Base-by-base conservation (phyloP, 352 stramenopile genomes). In the Globisporangium rhizosaccharum region DNA sequence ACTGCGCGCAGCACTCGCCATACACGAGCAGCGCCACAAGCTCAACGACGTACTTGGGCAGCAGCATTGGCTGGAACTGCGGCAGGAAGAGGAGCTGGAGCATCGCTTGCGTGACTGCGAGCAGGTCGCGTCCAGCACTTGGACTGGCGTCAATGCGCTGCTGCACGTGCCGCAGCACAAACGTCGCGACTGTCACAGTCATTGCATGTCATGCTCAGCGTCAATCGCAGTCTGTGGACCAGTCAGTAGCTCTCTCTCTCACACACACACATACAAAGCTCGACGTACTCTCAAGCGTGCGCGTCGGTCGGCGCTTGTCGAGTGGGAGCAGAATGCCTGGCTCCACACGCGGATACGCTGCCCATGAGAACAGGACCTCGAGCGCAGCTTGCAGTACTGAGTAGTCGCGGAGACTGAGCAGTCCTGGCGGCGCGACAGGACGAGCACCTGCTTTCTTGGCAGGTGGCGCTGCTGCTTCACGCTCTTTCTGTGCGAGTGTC, bases 361-460 rank as follows among this genome's bases (percentile, higher is more conserved):
- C 68, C 85, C 85, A 95, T 33, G 74, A 87, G 53, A 90, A 79
- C 26, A 92, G 69, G 12, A 93, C 55, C 59, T 95, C 85, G 17
- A 92, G 60, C 12, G 78, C 80, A 2, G 85, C 83, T 65, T 95
- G 85, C 28, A 95, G 71, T 54, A 85, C 72, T 20, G 83, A 88
- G 73, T 92, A 93, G 63, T 95, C 85, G 2, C 83, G 78, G 36
- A 95, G 66, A 72, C 85, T 95, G 30, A 95, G 66, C 46, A 95
- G 68, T 49, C 81, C 82, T 2, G 65, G 67, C 6, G 85, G 83
- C 18, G 83, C 83, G 42, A 68, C 70, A 7, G 76, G 76, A 20
- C 52, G 63, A 9, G 59, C n/a, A 8, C 48, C 11, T 8, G n/a
- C 30, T 49, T 54, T 42, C 3, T 30, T 33, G 33, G n/a, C 41